Conservation (phyloP, 805 yeast species). For the Metschnikowia bowlesiae region DNA sequence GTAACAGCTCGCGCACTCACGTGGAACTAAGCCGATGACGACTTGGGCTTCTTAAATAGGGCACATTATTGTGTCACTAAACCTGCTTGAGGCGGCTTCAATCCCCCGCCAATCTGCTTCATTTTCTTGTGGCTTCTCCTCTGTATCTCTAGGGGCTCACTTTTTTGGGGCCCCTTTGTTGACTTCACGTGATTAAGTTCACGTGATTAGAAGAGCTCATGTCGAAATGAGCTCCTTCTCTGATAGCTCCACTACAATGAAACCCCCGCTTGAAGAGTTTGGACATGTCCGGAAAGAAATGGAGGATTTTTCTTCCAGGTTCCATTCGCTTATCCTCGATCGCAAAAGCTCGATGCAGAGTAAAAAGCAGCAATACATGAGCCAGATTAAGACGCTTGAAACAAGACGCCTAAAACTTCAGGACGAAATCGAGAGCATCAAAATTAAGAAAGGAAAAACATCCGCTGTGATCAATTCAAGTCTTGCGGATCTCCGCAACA, state of each 20-base stretch:
- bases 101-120: background rate
- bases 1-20: background rate
- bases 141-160: too few species aligned
- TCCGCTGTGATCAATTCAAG: conserved; percentile 24
- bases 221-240: background rate
- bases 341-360: conserved; percentile 30
- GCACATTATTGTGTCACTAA: too few species aligned
- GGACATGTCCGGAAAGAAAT: conserved; percentile 34
- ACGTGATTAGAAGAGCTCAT: background rate
- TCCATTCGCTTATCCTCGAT: conserved; percentile 31
- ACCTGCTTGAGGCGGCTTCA: background rate
- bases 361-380: conserved; percentile 30
- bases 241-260: background rate
- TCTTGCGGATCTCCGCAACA: conserved; percentile 23
- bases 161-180: too few species aligned
- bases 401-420: conserved; percentile 27
- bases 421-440: conserved; percentile 27
- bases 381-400: conserved; percentile 27
- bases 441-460: conserved; percentile 24
- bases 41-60: too few species aligned
- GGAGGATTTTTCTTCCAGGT: conserved; percentile 33
- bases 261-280: conserved; percentile 28
- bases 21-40: background rate
- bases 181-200: background rate
- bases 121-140: too few species aligned